Conservation (phyloP, 2,329 filamentous ascomycete species). For the Alternaria novae-zelandiae region DNA sequence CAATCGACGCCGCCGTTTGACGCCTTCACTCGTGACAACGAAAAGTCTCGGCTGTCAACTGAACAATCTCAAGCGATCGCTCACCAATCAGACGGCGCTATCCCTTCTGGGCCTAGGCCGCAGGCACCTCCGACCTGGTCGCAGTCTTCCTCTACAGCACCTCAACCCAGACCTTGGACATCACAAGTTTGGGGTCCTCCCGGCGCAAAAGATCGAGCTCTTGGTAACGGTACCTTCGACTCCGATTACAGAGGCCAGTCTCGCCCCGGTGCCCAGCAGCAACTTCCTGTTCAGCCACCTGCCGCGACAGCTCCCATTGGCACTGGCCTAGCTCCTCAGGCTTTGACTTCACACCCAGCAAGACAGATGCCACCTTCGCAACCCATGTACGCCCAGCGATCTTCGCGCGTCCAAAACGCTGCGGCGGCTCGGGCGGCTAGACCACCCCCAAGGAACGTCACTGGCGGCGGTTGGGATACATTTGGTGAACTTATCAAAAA, state of each 20-base stretch:
- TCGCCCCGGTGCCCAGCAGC: constrained; percentile 40
- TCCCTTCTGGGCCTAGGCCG: constrained; percentile 28
- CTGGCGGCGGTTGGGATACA: constrained; percentile 41
- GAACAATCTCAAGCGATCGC: constrained; percentile 22
- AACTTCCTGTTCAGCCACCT: constrained; percentile 36
- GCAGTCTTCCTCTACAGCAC: constrained; percentile 32
- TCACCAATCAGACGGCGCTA: constrained; percentile 26
- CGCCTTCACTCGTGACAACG: constrained; percentile 27
- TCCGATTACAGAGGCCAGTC: constrained; percentile 62
- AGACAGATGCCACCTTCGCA: constrained; percentile 24
- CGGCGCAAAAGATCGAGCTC: constrained; percentile 68
- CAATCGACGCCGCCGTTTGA: constrained; percentile 25
- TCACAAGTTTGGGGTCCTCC: constrained; percentile 76
- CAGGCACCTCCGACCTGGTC: constrained; percentile 39
- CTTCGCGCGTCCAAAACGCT: constrained; percentile 18
- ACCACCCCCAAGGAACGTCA: constrained; percentile 36
- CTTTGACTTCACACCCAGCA: constrained; percentile 21
- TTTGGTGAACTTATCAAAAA: constrained; percentile 38
- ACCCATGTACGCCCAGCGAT: constrained; percentile 29
- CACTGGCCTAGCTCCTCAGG: constrained; percentile 25
- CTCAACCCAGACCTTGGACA: constrained; percentile 38
- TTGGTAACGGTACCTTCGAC: constrained; percentile 80
- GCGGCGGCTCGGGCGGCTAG: constrained; percentile 25
- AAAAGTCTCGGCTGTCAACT: constrained; percentile 18
- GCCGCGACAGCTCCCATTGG: constrained; percentile 33